Base-by-base conservation (phyloP, 2,329 filamentous ascomycete genomes). In the Diaporthe citriasiana region DNA sequence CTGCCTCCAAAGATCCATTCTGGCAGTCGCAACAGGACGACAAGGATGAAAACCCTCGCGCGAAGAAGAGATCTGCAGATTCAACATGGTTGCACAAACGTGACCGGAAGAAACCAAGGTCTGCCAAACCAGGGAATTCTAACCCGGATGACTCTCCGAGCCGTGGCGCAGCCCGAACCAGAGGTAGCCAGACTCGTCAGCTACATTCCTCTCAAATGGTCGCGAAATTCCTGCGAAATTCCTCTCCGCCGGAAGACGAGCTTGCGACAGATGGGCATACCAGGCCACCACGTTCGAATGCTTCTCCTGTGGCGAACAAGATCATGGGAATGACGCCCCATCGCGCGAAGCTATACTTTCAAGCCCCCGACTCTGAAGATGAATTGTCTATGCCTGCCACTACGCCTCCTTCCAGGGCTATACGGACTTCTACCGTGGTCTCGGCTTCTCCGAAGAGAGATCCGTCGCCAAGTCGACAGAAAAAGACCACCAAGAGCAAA, bases 41-140 rank as follows among this genome's bases (percentile, higher is more conserved):
- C 15, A 57, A 15, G 15, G 45, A 51, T n/a, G 40, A 38, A n/a
- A 15, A 27, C 13, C 4, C 45, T 35, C 30, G 6, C 17, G 51
- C 42, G n/a, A 75, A 47, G 47, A 76, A 76, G 70, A 72, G 75
- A 35, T 42, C 65, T 33, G 59, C 69, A 38, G 73, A 76, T 30
- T 30, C 68, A 33, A 38, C 53, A 4, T 73, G 70, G 70, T 35
- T 71, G 8, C 73, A 57, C n/a, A 73, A 71, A 42, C 68, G 60
- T 17, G 15, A 56, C 22, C 19, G 30, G 2, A 75, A 75, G 68
- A 74, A 51, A 60, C 72, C 42, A 69, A 70, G 63, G 35, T 27
- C 73, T 42, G 40, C 17, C 22, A 45, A 42, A 8, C 27, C n/a
- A 22, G 45, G 22, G 38, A 50, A 3, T n/a, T 55, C 56, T 13